Conservation (phyloP, 202 grass and related monocot genomes). For the Elaeis oleifera region DNA sequence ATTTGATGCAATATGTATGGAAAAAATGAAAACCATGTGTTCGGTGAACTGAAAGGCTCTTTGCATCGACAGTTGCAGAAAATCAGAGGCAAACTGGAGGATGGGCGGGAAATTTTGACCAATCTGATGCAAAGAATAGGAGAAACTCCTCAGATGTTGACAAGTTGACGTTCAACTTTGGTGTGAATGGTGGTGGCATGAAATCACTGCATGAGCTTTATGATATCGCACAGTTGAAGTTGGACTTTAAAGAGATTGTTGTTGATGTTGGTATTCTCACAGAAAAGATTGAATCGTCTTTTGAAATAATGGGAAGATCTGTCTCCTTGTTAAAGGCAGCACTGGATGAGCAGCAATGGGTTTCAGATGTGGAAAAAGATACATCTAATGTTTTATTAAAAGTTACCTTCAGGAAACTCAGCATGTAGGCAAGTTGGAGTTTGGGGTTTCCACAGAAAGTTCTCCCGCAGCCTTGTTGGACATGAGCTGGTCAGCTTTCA, state of each 20-base stretch:
- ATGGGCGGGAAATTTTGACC: constrained; percentile 25
- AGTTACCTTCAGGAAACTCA: constrained; percentile 22
- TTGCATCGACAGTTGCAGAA: constrained; percentile 30
- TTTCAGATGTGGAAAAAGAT: constrained; percentile 36
- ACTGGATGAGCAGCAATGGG: constrained; percentile 37
- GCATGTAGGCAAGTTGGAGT: not conserved
- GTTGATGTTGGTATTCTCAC: constrained; percentile 30
- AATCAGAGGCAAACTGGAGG: constrained; percentile 42
- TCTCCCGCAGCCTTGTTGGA: not conserved
- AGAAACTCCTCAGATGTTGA: constrained; percentile 19
- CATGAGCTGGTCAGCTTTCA: constrained; percentile 2
- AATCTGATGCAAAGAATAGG: constrained; percentile 34
- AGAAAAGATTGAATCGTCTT: constrained; percentile 39
- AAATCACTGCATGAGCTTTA: constrained; percentile 38
- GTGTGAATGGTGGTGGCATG: constrained; percentile 21
- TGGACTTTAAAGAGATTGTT: constrained; percentile 55
- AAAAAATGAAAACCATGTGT: not conserved
- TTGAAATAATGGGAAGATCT: constrained; percentile 35
- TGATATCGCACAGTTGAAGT: constrained; percentile 44
- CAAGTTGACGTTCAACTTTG: constrained; percentile 12
- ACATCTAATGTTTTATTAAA: constrained; percentile 23
- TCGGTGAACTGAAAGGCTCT: constrained; percentile 26
- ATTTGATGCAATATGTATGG: not conserved
- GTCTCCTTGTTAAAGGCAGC: constrained; percentile 14
- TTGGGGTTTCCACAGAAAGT: not conserved